Percentiles rank a stretch among this genome's conserved stretches.
Conservation (phyloP, 2,329 filamentous ascomycete genomes). For the Ophiostoma quercus region DNA sequence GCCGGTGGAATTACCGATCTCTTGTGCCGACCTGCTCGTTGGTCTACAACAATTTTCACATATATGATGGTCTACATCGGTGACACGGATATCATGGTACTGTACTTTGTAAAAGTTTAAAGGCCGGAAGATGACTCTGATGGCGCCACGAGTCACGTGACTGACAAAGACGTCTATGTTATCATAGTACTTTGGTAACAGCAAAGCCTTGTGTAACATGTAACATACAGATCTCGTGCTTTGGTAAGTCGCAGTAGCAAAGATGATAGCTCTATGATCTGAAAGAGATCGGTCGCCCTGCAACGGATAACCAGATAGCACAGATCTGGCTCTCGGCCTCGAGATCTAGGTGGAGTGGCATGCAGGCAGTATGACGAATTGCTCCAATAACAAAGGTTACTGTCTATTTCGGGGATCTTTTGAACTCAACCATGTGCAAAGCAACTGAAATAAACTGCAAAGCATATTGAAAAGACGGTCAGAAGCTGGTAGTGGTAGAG, state of each 20-base stretch:
- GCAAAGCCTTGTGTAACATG: too few relatives aligned
- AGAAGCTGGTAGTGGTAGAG: not conserved
- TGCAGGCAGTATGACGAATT: constrained; percentile 21
- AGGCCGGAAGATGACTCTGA: not conserved
- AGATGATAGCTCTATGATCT: not conserved
- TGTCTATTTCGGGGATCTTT: not conserved
- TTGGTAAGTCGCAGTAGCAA: not conserved
- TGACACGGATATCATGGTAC: not conserved
- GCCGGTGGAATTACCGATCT: not conserved
- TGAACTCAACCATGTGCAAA: not conserved
- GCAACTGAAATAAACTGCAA: not conserved
- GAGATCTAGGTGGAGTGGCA: constrained; percentile 13
- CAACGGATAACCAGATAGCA: not conserved
- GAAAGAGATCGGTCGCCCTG: not conserved
- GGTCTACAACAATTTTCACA: too few relatives aligned
- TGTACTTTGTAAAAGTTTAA: not conserved
- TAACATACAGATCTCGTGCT: too few relatives aligned
- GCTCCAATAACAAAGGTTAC: not conserved
- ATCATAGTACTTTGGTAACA: not conserved
- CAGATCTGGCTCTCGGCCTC: not conserved
- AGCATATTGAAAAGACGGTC: not conserved
- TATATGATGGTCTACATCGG: not conserved
- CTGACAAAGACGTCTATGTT: not conserved
- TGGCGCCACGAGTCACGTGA: not conserved
- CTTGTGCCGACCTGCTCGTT: not conserved